These are phyloP conservation scores for Debaryomyces fabryi DNA, from an alignment of 1,139 yeast genomes.

Conservation along the genomic window DNA sequence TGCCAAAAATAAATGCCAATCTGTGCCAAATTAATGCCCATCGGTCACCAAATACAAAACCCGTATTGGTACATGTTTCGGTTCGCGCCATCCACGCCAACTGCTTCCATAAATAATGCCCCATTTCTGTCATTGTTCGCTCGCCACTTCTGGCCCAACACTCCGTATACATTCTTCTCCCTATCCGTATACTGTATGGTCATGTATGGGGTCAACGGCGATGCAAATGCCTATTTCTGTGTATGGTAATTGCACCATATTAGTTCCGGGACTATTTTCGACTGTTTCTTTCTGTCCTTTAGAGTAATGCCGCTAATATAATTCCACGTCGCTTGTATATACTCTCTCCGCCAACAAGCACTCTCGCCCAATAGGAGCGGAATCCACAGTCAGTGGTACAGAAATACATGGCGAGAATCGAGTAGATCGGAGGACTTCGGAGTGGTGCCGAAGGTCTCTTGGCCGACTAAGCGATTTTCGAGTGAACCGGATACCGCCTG, in stretches of 20 bases:
- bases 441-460: not conserved
- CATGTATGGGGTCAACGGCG: constrained; percentile 9
- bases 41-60: not conserved
- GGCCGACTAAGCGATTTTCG: not conserved
- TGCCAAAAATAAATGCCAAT: constrained; percentile 1
- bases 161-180: not conserved
- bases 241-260: not conserved
- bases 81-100: not conserved
- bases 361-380: not conserved
- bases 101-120: not conserved
- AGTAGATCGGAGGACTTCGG: not conserved
- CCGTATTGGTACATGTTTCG: not conserved
- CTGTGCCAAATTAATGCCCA: not conserved
- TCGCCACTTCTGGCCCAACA: not conserved
- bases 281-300: not conserved
- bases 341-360: not conserved
- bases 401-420: not conserved
- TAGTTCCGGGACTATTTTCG: not conserved
- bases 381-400: not conserved
- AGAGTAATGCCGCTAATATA: not conserved
- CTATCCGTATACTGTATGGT: not conserved
- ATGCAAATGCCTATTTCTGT: constrained; percentile 6
- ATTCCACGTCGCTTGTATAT: not conserved
- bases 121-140: not conserved
- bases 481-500: not conserved